Evolutionary conservation across 192 early-diverging fungal species (phyloP).

Genomic region (Linnemannia exigua): DNA sequence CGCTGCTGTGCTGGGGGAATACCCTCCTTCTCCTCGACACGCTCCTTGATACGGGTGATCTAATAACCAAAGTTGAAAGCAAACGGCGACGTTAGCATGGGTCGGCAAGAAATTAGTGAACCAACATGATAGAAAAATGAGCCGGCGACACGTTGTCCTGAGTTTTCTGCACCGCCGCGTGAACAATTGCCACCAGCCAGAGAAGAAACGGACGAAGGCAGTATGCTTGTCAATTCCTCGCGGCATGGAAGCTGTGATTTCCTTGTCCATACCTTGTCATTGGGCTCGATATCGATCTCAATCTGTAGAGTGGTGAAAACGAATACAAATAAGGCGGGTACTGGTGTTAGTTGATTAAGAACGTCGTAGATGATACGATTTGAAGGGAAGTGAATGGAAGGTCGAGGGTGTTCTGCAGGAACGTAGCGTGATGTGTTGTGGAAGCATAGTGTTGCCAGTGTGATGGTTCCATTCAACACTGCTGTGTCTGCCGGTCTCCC

Average conservation of each 20-base stretch:
- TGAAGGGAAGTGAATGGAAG: neutral
- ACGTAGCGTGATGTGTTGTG: neutral
- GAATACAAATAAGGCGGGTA: neutral
- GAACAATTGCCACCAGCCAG: neutral
- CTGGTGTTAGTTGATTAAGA: neutral
- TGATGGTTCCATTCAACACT: neutral
- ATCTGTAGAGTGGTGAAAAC: constrained; percentile 69
- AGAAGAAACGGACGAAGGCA: neutral
- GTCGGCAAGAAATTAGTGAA: neutral
- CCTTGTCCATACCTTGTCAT: constrained; percentile 67
- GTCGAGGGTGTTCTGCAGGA: neutral
- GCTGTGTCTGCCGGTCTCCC: neutral
- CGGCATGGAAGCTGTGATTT: neutral
- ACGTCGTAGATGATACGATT: neutral
- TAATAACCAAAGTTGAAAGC: constrained; percentile 18
- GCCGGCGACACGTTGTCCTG: neutral
- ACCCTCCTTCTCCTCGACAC: constrained; percentile 96
- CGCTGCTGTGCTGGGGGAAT: constrained; percentile 98
- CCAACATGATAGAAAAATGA: neutral
- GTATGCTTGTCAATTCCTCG: neutral
- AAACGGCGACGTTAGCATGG: too few relatives aligned
- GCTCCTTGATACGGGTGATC: constrained; percentile 91
- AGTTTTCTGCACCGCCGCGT: neutral
- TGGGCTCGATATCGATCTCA: constrained; percentile 89
- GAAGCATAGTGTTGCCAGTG: neutral